Evolutionary conservation across 2,329 filamentous ascomycete species (phyloP).

Genomic region (Aureobasidium musti): DNA sequence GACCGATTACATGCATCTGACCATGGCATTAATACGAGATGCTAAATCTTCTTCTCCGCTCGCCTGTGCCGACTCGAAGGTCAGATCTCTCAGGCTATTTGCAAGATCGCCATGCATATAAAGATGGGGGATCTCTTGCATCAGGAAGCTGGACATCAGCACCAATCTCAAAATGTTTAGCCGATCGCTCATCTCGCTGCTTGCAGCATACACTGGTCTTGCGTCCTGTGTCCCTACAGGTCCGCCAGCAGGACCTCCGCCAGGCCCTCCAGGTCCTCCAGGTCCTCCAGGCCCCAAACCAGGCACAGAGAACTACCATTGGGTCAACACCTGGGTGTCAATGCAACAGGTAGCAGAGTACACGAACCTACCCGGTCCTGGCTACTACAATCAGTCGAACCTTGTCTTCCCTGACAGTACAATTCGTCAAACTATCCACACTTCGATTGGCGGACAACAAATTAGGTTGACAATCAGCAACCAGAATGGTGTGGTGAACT

Average conservation of each 20-base stretch:
- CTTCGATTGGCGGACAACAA: background rate
- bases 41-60: background rate
- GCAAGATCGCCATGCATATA: background rate
- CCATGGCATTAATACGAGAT: background rate
- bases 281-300: background rate
- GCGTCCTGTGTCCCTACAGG: background rate
- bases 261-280: background rate
- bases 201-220: background rate
- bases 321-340: background rate
- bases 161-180: background rate
- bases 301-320: conserved; percentile 7
- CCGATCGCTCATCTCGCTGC: background rate
- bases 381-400: background rate
- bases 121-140: background rate
- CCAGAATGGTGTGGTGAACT: background rate
- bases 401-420: conserved; percentile 2
- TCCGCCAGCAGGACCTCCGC: too few relatives aligned
- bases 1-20: background rate
- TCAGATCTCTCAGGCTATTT: conserved; percentile 2
- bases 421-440: background rate
- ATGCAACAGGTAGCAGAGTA: background rate
- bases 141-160: background rate
- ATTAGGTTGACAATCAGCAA: conserved; percentile 5
- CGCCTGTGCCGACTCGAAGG: background rate
- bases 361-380: background rate